Evolutionary conservation across 140 eudicot genomes (phyloP).

Genomic region (Eryngium alpinum): DNA sequence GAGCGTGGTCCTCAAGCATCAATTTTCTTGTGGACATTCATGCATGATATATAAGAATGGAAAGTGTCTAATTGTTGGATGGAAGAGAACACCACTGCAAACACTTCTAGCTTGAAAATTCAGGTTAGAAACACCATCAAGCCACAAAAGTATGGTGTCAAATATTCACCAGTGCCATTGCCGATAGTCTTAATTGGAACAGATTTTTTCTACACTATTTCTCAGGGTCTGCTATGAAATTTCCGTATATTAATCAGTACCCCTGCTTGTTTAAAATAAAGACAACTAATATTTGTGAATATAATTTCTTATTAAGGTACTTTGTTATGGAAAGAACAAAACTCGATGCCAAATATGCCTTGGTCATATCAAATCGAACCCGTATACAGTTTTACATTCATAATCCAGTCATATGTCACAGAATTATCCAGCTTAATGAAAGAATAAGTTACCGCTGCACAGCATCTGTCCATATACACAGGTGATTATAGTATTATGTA

Average conservation of each 20-base stretch:
- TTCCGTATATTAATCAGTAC: not conserved
- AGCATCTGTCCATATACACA: not conserved
- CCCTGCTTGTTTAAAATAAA: too few relatives aligned
- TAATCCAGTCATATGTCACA: not conserved
- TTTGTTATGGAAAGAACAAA: not conserved
- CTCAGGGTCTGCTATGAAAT: not conserved
- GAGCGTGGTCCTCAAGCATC: constrained; percentile 2
- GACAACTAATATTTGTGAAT: too few relatives aligned
- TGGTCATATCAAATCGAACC: not conserved
- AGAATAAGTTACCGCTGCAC: not conserved
- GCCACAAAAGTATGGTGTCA: not conserved
- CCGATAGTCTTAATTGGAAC: not conserved
- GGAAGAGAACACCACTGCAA: constrained; percentile 9
- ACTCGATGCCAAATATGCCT: not conserved
- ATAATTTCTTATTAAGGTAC: not conserved
- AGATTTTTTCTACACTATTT: not conserved
- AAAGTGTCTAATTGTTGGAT: constrained; percentile 15
- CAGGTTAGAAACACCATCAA: not conserved
- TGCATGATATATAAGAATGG: not conserved
- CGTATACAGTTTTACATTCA: not conserved
- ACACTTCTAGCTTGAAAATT: constrained; percentile 9
- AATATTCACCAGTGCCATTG: not conserved
- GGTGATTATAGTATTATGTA: not conserved
- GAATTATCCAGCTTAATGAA: not conserved
- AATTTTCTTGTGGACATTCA: constrained; percentile 9